These are phyloP conservation scores for Floccularia luteovirens DNA, from an alignment of 768 basidiomycete genomes.

Conservation along the genomic window DNA sequence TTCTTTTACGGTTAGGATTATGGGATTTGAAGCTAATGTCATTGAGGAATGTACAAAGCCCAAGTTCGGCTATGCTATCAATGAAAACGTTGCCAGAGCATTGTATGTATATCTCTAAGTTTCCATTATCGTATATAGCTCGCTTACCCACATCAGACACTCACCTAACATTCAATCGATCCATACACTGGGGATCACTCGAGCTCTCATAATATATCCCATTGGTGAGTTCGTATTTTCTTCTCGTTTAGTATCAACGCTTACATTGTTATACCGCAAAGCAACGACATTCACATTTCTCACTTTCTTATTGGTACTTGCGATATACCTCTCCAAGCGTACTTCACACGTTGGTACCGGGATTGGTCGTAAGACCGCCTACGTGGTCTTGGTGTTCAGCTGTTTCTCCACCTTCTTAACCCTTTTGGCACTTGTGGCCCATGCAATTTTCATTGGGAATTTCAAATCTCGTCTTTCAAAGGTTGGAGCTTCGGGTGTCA, in stretches of 20 bases:
- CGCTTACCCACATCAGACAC: not conserved
- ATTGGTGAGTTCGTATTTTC: no score
- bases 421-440: not conserved
- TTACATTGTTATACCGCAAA: no score
- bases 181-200: no score
- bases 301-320: not conserved
- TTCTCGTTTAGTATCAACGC: no score
- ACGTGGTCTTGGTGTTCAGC: not conserved
- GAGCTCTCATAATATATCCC: no score
- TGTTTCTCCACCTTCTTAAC: not conserved
- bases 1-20: slow-evolving; percentile 1
- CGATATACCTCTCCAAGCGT: not conserved
- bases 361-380: not conserved
- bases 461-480: not conserved
- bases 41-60: slow-evolving; percentile 10
- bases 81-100: slow-evolving; percentile 7
- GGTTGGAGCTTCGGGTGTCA: not conserved
- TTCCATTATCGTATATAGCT: not conserved
- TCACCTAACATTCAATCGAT: slow-evolving; percentile 2
- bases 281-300: no score
- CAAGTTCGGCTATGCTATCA: slow-evolving; percentile 9
- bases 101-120: slow-evolving; percentile 7
- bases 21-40: slow-evolving; percentile 5
- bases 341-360: not conserved
- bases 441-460: not conserved